These are phyloP conservation scores for Calonectria montana DNA, from an alignment of 2,329 filamentous ascomycete genomes.

Conservation along the genomic window DNA sequence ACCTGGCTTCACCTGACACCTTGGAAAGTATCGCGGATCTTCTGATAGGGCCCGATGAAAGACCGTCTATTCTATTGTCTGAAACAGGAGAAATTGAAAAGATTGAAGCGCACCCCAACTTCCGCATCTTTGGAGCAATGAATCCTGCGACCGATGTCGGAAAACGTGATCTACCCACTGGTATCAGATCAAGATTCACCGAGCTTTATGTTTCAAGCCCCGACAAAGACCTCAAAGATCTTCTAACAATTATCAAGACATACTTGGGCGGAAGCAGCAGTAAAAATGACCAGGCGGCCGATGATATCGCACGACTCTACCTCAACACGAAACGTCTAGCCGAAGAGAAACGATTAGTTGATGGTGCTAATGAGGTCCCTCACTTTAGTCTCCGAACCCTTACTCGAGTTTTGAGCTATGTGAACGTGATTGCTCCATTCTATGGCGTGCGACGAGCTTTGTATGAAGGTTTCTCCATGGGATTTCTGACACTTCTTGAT, in stretches of 20 bases:
- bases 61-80: slow-evolving; percentile 87
- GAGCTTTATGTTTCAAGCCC: slow-evolving; percentile 95
- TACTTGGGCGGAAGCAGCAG: slow-evolving; percentile 81
- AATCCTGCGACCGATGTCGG: slow-evolving; percentile 98
- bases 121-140: slow-evolving; percentile 98
- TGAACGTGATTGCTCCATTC: slow-evolving; percentile 82
- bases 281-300: slow-evolving; percentile 77
- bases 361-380: slow-evolving; percentile 94
- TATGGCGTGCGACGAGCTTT: slow-evolving; percentile 89
- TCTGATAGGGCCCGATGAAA: slow-evolving; percentile 76
- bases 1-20: slow-evolving; percentile 93
- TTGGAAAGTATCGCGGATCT: slow-evolving; percentile 94
- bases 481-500: slow-evolving; percentile 90
- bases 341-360: slow-evolving; percentile 85
- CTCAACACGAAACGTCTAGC: slow-evolving; percentile 86
- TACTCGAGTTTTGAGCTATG: slow-evolving; percentile 89
- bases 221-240: slow-evolving; percentile 85
- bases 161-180: slow-evolving; percentile 91
- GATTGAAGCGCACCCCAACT: slow-evolving; percentile 89
- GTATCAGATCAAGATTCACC: slow-evolving; percentile 91
- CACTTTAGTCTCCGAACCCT: slow-evolving; percentile 97
- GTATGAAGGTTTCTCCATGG: slow-evolving; percentile 98
- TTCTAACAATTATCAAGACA: slow-evolving; percentile 87
- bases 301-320: slow-evolving; percentile 89
- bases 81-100: slow-evolving; percentile 95